Percentiles rank a stretch among this genome's conserved stretches.
phyloP scores from a whole-genome alignment of 78 protist genomes.

The Polysphondylium violaceum region DNA sequence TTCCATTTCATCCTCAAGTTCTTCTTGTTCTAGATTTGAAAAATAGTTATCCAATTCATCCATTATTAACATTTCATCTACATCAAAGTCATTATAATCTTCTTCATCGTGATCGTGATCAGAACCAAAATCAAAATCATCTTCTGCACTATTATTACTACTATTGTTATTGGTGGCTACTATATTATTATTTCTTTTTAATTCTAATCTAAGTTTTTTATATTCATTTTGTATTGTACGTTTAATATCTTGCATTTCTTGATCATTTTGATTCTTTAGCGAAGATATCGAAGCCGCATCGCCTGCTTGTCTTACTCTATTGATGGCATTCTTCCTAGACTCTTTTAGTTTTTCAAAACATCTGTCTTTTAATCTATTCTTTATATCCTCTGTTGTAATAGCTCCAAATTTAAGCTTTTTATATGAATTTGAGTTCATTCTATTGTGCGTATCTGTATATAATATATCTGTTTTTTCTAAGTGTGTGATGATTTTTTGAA shows the following conservation, averaged over 20 bases:
- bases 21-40: too few species aligned
- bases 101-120: neutral
- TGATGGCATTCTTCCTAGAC: neutral
- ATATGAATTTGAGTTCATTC: too few species aligned
- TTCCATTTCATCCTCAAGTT: conserved; percentile 7
- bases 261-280: neutral
- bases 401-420: too few species aligned
- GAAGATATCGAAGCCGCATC: neutral
- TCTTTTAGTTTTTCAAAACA: conserved; percentile 19
- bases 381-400: neutral
- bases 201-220: conserved; percentile 1
- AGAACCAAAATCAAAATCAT: neutral
- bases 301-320: neutral
- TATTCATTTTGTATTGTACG: neutral
- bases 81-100: neutral
- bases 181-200: neutral
- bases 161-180: neutral
- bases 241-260: neutral
- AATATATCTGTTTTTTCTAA: too few species aligned
- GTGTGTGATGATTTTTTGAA: too few species aligned
- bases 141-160: neutral
- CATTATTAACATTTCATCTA: too few species aligned
- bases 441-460: too few species aligned
- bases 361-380: conserved; percentile 18
- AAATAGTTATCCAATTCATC: too few species aligned